Evolutionary conservation across 345 rosid genomes (phyloP), one percentile per base, ranked within the genome.

Genomic region (Aurinia saxatilis): DNA sequence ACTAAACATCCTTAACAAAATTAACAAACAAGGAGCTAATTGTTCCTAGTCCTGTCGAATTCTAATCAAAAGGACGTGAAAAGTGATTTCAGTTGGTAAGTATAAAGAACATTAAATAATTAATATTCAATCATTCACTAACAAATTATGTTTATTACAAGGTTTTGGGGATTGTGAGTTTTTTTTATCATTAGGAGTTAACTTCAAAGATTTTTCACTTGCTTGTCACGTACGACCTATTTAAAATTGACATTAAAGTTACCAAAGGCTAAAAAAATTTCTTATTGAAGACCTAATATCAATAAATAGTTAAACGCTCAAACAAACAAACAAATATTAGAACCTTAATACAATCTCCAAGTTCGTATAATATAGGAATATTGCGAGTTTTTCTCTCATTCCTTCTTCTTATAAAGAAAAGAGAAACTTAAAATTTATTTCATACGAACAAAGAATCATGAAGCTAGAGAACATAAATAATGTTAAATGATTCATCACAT

Each of bases 381-480:
- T 62, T 66, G 47, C 49, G 62, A 70, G 63, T 57, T 84, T 90
- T 70, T 84, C 86, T 59, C 23, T 72, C 42, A 81, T 38, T 10
- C 82, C 89, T 57, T 80, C 79, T 66, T 79, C 81, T 95, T 86
- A 78, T 5, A 56, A 61, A 60, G 4, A 21, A 21, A 21, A 21
- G 25, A 57, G 25, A 48, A 35, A 9, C 13, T 15, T 10, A 39
- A 53, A 62, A 23, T 41, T n/a, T n/a, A n/a, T n/a, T n/a, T n/a
- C n/a, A n/a, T n/a, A n/a, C n/a, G n/a, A n/a, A n/a, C n/a, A n/a
- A n/a, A n/a, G n/a, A n/a, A n/a, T n/a, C n/a, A n/a, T n/a, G n/a
- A 60, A 44, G 6, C 8, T 5, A 11, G 41, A 38, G 4, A n/a
- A 7, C 23, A 1, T 2, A 50, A 27, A 40, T 11, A 1, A 21